Percentiles rank a stretch among this genome's conserved stretches.
These are phyloP conservation scores for Pestalotiopsis sp. DNA, from an alignment of 2,329 filamentous ascomycete genomes.

Conservation along the genomic window DNA sequence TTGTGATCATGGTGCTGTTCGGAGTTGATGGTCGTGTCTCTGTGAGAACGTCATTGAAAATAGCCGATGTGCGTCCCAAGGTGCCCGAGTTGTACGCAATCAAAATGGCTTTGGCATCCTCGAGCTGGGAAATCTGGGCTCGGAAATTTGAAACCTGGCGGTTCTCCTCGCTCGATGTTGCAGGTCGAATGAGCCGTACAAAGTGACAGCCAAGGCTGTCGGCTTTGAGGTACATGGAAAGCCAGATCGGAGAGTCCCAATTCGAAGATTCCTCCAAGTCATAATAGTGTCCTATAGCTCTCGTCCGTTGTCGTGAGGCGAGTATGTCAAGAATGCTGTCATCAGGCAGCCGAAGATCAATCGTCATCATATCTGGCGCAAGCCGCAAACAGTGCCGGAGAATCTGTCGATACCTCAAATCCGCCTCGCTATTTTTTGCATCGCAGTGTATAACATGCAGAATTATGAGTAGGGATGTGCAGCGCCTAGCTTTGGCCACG, in stretches of 20 bases:
- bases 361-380: background rate
- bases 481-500: too few species aligned
- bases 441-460: too few species aligned
- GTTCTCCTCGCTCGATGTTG: constrained; percentile 62
- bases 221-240: constrained; percentile 60
- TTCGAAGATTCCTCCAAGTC: constrained; percentile 35
- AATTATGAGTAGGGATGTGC: too few species aligned
- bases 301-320: background rate
- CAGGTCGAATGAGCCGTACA: constrained; percentile 62
- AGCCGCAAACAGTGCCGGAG: background rate
- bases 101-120: constrained; percentile 50
- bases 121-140: constrained; percentile 46
- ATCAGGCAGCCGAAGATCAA: background rate
- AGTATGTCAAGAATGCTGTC: background rate
- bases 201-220: constrained; percentile 61
- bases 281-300: background rate
- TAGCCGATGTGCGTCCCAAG: constrained; percentile 65
- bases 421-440: too few species aligned
- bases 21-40: constrained; percentile 55
- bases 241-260: constrained; percentile 61
- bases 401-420: too few species aligned
- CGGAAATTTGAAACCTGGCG: constrained; percentile 60
- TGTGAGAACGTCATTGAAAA: constrained; percentile 67
- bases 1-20: constrained; percentile 18
- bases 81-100: constrained; percentile 68